Conservation (phyloP, 306 rosid genomes). For the Abrus precatorius region DNA sequence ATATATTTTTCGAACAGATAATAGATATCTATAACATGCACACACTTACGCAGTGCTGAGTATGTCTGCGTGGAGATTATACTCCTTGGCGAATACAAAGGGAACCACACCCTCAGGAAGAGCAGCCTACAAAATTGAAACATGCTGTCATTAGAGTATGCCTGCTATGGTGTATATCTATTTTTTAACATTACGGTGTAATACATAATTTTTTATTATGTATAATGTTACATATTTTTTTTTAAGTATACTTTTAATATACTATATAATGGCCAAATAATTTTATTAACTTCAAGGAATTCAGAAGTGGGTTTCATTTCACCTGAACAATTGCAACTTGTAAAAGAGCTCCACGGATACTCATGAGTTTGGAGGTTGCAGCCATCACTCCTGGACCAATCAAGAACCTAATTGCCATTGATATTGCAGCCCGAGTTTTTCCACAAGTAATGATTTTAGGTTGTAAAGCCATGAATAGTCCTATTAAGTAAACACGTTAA, state of each 20-base stretch:
- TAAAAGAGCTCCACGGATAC: constrained; percentile 50
- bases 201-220: too few relatives aligned
- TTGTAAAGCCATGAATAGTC: constrained; percentile 56
- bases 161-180: too few relatives aligned
- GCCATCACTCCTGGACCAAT: constrained; percentile 41
- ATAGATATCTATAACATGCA: background rate
- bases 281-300: background rate
- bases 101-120: constrained; percentile 49
- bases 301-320: background rate
- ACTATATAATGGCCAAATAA: too few relatives aligned
- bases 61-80: constrained; percentile 51
- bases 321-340: constrained; percentile 55
- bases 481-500: constrained; percentile 27
- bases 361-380: constrained; percentile 45
- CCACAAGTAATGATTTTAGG: constrained; percentile 56
- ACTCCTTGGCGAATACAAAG: constrained; percentile 53
- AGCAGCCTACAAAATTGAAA: constrained; percentile 49
- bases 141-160: background rate
- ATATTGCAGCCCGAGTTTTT: constrained; percentile 35
- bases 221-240: too few relatives aligned
- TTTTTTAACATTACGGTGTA: too few relatives aligned
- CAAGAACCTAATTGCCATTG: constrained; percentile 52
- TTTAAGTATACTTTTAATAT: too few relatives aligned
- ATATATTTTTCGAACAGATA: too few relatives aligned
- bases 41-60: constrained; percentile 55